Evolutionary conservation across 768 basidiomycete species (phyloP).

Genomic region (Coprinopsis marcescibilis): DNA sequence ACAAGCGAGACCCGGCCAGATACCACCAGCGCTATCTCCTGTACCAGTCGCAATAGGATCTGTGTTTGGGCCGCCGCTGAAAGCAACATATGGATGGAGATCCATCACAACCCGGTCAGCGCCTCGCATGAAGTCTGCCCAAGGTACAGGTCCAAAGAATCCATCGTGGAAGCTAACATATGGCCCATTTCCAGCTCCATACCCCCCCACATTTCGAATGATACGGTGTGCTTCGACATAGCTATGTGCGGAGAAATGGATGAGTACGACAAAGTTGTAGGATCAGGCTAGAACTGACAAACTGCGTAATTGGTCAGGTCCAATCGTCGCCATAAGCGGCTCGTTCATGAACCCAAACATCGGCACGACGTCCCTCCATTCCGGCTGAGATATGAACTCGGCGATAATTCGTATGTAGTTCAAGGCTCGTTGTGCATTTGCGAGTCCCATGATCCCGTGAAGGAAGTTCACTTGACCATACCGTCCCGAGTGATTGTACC

Average conservation of each 20-base stretch:
- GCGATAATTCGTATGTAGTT: constrained; percentile 74
- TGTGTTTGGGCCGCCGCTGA: constrained; percentile 34
- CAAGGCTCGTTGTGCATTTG: constrained; percentile 77
- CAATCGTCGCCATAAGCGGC: constrained; percentile 47
- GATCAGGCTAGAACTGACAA: too few species aligned
- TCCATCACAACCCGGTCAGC: constrained; percentile 35
- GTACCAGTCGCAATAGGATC: constrained; percentile 33
- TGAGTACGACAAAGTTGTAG: too few species aligned
- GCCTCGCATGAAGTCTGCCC: constrained; percentile 31
- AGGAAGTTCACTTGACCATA: constrained; percentile 61
- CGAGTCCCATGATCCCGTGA: constrained; percentile 75
- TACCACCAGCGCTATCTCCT: constrained; percentile 34
- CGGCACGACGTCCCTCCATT: constrained; percentile 60
- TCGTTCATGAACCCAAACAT: constrained; percentile 67
- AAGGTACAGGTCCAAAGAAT: constrained; percentile 37
- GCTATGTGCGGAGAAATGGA: constrained; percentile 19
- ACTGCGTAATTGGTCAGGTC: constrained; percentile 42
- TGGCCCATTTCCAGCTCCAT: constrained; percentile 61
- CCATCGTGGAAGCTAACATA: constrained; percentile 44
- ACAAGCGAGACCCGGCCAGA: constrained; percentile 50
- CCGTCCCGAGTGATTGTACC: constrained; percentile 60
- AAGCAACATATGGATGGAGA: constrained; percentile 42
- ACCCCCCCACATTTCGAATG: constrained; percentile 68
- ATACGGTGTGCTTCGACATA: constrained; percentile 54
- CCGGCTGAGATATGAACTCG: constrained; percentile 76